Percentiles rank a stretch among this genome's conserved stretches.
Evolutionary conservation across 192 early-diverging fungal species (phyloP).

Genomic region (Coemansia guatemalensis): DNA sequence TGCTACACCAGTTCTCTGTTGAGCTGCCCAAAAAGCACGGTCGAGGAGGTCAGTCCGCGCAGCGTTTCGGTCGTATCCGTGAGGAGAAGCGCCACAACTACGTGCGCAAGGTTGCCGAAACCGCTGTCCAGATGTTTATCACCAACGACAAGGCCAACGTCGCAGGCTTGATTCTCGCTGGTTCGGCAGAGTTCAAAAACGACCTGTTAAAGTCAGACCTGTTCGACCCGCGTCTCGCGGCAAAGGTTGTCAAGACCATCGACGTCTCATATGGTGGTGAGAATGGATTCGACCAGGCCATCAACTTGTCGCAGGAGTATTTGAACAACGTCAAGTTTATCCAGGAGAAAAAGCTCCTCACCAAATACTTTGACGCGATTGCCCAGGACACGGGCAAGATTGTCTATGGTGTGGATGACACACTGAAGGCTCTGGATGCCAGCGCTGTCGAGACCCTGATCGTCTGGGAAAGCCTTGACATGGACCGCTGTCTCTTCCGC

Average conservation of each 20-base stretch:
- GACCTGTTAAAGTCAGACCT: conserved; percentile 93
- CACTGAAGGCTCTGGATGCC: conserved; percentile 91
- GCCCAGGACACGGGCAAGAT: conserved; percentile 94
- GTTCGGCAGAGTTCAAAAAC: conserved; percentile 99
- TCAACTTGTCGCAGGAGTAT: conserved; percentile 87
- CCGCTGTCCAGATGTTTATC: conserved; percentile 95
- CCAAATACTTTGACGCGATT: conserved; percentile 96
- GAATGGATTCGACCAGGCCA: conserved; percentile 99
- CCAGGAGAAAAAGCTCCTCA: conserved; percentile 97
- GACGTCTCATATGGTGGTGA: conserved; percentile 99
- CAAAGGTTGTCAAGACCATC: conserved; percentile 89
- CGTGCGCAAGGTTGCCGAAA: conserved; percentile 96
- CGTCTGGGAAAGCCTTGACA: conserved; percentile 94
- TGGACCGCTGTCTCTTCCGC: conserved; percentile 74
- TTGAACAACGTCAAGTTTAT: conserved; percentile 98
- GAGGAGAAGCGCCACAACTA: conserved; percentile 99
- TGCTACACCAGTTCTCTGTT: conserved; percentile 91
- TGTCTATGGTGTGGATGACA: conserved; percentile 95
- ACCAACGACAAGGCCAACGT: conserved; percentile 77
- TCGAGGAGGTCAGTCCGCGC: conserved; percentile 99
- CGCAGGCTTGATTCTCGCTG: conserved; percentile 86
- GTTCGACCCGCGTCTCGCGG: conserved; percentile 89
- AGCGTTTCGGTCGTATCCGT: conserved; percentile 98
- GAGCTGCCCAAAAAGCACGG: conserved; percentile 99
- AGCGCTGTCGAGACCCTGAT: conserved; percentile 99